Conservation (phyloP, 345 rosid genomes). For the Corymbia maculata region DNA sequence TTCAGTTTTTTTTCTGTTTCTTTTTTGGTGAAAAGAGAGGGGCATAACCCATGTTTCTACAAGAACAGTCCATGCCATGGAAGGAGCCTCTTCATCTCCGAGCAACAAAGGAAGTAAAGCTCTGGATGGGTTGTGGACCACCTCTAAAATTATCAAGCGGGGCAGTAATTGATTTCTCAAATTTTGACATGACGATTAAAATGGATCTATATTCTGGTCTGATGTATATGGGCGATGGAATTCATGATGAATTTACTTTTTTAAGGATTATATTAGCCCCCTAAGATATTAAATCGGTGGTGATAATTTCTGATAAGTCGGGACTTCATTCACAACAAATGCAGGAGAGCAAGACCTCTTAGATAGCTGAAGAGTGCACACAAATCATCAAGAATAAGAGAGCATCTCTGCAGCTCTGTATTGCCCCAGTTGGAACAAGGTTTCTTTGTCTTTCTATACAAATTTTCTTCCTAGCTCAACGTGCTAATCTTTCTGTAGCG, state of each 20-base stretch:
- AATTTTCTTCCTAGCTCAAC: neutral
- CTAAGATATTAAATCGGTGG: neutral
- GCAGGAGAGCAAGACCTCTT: neutral
- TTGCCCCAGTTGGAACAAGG: neutral
- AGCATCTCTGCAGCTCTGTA: neutral
- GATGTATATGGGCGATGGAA: neutral
- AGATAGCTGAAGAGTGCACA: neutral
- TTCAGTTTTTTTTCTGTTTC: neutral
- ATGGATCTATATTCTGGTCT: neutral
- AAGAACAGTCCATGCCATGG: neutral
- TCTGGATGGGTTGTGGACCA: neutral
- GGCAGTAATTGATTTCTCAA: neutral
- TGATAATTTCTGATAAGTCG: neutral
- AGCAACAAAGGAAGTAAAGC: neutral
- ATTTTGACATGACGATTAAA: neutral
- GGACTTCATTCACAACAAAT: neutral
- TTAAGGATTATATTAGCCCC: neutral
- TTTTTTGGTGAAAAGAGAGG: neutral
- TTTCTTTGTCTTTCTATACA: neutral
- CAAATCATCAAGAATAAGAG: neutral
- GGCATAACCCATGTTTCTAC: neutral
- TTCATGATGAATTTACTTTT: neutral
- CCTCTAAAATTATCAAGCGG: neutral
- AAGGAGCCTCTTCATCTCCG: neutral
- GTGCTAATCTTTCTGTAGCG: neutral